Percentiles rank a stretch among this genome's conserved stretches.
These are phyloP conservation scores for Rhododendron ferrugineum DNA, from an alignment of 148 eudicot species.

Conservation along the genomic window DNA sequence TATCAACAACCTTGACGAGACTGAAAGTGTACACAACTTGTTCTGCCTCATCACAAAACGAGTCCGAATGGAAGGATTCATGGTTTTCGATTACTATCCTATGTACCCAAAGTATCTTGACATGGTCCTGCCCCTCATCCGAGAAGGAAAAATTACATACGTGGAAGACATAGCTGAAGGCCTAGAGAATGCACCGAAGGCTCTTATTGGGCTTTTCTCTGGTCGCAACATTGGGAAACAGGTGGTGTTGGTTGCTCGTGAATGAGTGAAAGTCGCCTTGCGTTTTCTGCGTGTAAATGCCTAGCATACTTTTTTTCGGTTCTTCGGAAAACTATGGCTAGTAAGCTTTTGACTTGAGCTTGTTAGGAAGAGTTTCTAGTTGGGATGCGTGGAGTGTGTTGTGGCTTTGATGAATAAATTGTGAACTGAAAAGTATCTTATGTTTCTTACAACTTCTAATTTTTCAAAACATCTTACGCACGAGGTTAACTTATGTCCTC, in stretches of 20 bases:
- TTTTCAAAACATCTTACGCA: no score
- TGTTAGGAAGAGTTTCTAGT: no score
- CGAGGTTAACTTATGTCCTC: no score
- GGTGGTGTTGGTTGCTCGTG: background rate
- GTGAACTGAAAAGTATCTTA: no score
- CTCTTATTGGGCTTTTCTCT: background rate
- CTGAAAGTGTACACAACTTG: background rate
- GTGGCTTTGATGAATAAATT: no score
- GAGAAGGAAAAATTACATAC: background rate
- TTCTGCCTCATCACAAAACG: background rate
- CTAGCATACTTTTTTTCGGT: no score
- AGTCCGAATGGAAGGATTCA: background rate
- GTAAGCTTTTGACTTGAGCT: no score
- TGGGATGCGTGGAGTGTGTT: no score
- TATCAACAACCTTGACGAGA: background rate
- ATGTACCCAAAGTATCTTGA: background rate
- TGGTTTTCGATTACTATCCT: background rate
- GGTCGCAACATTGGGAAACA: slow-evolving; percentile 1
- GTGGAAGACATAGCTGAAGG: background rate
- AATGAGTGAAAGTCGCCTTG: background rate
- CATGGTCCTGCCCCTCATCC: background rate
- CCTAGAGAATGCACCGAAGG: background rate
- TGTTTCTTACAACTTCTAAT: no score
- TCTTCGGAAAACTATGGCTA: no score
- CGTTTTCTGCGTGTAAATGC: no score